Base-by-base conservation (phyloP, 106 monocot genomes). In the Agapanthus africanus region DNA sequence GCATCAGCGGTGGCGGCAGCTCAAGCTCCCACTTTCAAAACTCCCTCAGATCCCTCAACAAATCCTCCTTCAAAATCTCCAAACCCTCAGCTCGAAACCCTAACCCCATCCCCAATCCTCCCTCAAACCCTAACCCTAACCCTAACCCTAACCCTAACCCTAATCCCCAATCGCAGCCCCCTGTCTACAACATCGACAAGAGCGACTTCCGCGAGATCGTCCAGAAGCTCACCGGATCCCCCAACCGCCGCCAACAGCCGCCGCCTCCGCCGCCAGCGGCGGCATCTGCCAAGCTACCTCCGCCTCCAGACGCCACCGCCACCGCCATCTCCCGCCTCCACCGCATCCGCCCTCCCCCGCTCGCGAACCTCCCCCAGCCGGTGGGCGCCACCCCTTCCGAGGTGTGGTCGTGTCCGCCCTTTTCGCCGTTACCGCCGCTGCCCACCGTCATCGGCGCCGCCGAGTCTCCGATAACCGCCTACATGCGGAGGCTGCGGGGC, bases 161-260 rank as follows among this genome's bases (percentile, higher is more conserved):
- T 34, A 62, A 49, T 36, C 77, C 65, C 32, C 80, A 66, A 41
- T 77, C 87, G 27, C 91, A 88, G 59, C 91, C 88, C 36, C 91
- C 87, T 1, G 88, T 91, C 15, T 91, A 91, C 76, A 91, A 88
- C 80, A 87, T 91, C 75, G 88, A 88, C 88, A 88, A 88, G 69
- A 78, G 71, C 78, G 78, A 88, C 59, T 91, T 91, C 88, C 73
- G 91, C 16, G 78, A 88, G 60, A 73, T 91, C 46, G 91, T 91
- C 30, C 88, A 91, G 80, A 88, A 93, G 77, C 92, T 92, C 76
- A 92, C 92, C 37, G 92, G 92, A 38, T 92, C 85, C 14, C 75
- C 85, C 28, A 68, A 74, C 6, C 82, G 79, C 69, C 69, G 57
- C 56, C 40, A 40, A 9, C 13, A 2, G 19, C 19, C 46, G 13